Evolutionary conservation across 2,329 filamentous ascomycete genomes (phyloP).

Genomic region (Capronia coronata): DNA sequence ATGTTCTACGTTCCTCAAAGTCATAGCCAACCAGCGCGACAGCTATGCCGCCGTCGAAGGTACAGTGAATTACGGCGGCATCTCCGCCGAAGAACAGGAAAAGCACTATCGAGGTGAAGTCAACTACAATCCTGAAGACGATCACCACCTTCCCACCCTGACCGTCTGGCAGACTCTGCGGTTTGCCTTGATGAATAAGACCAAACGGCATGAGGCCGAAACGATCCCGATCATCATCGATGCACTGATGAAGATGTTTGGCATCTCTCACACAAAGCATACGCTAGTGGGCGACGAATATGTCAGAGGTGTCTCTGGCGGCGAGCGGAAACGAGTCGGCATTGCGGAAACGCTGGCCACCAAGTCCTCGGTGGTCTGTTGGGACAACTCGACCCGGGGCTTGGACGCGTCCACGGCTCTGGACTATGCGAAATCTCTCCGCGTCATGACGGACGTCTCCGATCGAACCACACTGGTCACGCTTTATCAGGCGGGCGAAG

Average conservation of each 20-base stretch:
- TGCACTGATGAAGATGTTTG: slow-evolving; percentile 41
- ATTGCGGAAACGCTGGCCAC: slow-evolving; percentile 3
- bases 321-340: slow-evolving; percentile 47
- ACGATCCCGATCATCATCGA: slow-evolving; percentile 53
- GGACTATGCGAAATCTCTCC: slow-evolving; percentile 63
- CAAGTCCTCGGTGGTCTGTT: slow-evolving; percentile 36
- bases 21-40: slow-evolving; percentile 59
- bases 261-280: slow-evolving; percentile 47
- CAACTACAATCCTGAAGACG: slow-evolving; percentile 71
- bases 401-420: slow-evolving; percentile 67
- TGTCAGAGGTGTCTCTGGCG: slow-evolving; percentile 50
- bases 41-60: slow-evolving; percentile 56
- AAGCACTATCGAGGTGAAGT: slow-evolving; percentile 45
- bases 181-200: slow-evolving; percentile 64
- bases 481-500: slow-evolving; percentile 61
- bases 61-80: slow-evolving; percentile 50
- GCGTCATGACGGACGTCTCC: slow-evolving; percentile 58
- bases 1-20: slow-evolving; percentile 70
- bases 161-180: slow-evolving; percentile 67
- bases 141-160: slow-evolving; percentile 70
- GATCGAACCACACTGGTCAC: slow-evolving; percentile 59
- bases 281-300: slow-evolving; percentile 44
- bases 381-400: slow-evolving; percentile 70
- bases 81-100: slow-evolving; percentile 45
- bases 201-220: too few species aligned